These are phyloP conservation scores for Claviceps sorghi DNA, from an alignment of 2,329 filamentous ascomycete species.

Conservation along the genomic window DNA sequence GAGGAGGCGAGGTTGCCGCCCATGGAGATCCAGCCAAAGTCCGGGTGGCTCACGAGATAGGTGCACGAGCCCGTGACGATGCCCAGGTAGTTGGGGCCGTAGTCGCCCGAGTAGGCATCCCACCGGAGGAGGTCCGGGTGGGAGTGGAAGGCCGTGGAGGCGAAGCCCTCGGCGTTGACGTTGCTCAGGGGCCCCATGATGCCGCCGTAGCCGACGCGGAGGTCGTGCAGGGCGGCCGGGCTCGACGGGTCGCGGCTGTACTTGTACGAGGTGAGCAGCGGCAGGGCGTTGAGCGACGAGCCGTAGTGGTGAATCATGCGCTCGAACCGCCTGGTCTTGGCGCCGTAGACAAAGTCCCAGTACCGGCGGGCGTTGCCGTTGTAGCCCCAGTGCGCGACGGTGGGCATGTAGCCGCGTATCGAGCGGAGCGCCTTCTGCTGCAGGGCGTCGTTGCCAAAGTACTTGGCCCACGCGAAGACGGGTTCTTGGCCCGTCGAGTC, in stretches of 20 bases:
- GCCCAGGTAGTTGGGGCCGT: slow-evolving; percentile 39
- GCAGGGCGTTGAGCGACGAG: slow-evolving; percentile 41
- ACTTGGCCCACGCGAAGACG: slow-evolving; percentile 43
- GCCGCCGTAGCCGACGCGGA: slow-evolving; percentile 40
- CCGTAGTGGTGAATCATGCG: slow-evolving; percentile 43
- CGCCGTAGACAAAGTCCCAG: slow-evolving; percentile 35
- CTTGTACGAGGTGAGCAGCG: slow-evolving; percentile 37
- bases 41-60: slow-evolving; percentile 31
- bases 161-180: slow-evolving; percentile 40
- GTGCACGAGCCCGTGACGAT: slow-evolving; percentile 33
- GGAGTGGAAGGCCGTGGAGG: slow-evolving; percentile 40
- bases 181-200: slow-evolving; percentile 38
- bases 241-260: slow-evolving; percentile 11
- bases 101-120: slow-evolving; percentile 43
- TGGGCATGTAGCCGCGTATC: slow-evolving; percentile 41
- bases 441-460: neutral
- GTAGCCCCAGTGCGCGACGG: slow-evolving; percentile 46
- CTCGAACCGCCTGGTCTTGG: slow-evolving; percentile 28
- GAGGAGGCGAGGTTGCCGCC: slow-evolving; percentile 26
- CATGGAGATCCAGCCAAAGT: slow-evolving; percentile 33
- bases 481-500: slow-evolving; percentile 48
- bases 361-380: slow-evolving; percentile 46
- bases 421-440: slow-evolving; percentile 34
- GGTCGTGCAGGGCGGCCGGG: slow-evolving; percentile 31
- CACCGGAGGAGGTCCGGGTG: slow-evolving; percentile 40